Percentiles rank a stretch among this genome's conserved stretches.
Conservation (phyloP, 345 rosid genomes). For the Eucalyptus melliodora region DNA sequence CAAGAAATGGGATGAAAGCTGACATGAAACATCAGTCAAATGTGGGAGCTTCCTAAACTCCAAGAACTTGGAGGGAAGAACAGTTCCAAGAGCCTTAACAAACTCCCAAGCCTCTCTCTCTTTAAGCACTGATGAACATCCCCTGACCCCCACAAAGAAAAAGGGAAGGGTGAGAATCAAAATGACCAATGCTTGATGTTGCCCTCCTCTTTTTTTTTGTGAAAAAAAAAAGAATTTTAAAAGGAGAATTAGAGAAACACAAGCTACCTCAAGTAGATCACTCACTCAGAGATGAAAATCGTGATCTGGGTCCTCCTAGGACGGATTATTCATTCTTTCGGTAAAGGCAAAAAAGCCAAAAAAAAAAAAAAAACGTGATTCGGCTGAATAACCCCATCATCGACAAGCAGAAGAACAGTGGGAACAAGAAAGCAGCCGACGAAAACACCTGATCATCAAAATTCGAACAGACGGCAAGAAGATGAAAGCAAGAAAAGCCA, state of each 20-base stretch:
- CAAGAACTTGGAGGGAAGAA: neutral
- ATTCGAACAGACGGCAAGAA: neutral
- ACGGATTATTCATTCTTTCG: neutral
- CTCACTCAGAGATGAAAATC: neutral
- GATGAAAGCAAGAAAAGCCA: neutral
- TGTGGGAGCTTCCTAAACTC: neutral
- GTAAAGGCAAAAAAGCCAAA: neutral
- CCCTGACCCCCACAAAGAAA: neutral
- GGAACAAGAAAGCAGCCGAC: neutral
- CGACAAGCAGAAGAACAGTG: neutral
- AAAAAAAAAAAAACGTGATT: neutral
- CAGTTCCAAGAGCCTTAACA: neutral
- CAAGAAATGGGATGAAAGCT: neutral
- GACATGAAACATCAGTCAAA: neutral
- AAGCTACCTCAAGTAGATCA: neutral
- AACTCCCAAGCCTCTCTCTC: neutral
- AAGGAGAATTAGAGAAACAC: neutral
- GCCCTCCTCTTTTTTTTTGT: neutral
- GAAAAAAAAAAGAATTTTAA: neutral
- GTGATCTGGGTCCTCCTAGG: neutral
- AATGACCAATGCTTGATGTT: neutral
- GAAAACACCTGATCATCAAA: neutral
- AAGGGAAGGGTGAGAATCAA: neutral
- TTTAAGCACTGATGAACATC: neutral
- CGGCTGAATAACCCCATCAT: neutral